Conservation (phyloP, 768 basidiomycete genomes). For the Terana coerulea region DNA sequence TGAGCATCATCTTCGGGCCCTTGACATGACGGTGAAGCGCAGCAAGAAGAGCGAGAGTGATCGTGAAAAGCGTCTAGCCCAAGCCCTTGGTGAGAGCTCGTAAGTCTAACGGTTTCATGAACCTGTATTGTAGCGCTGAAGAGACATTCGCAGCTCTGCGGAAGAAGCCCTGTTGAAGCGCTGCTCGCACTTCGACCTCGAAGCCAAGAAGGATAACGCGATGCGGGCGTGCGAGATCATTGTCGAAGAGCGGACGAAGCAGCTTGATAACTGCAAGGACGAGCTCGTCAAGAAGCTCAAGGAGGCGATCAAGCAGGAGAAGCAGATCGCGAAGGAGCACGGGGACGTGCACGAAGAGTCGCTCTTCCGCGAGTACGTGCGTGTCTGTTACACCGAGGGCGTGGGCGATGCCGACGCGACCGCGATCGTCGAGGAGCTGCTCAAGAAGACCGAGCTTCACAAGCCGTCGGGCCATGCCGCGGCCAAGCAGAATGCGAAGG, state of each 20-base stretch:
- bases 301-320: conserved; percentile 65
- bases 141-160: conserved; percentile 56
- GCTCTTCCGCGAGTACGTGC: conserved; percentile 75
- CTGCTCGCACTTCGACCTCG: conserved; percentile 91
- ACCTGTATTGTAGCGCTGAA: no score
- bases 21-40: conserved; percentile 75
- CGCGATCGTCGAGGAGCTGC: conserved; percentile 50
- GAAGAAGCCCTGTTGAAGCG: conserved; percentile 93
- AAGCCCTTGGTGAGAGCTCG: conserved; percentile 85
- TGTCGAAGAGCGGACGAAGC: conserved; percentile 73
- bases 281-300: conserved; percentile 68
- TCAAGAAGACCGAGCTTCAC: conserved; percentile 56
- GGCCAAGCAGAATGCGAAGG: conserved; percentile 9
- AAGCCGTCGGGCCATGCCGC: conserved; percentile 21
- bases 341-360: conserved; percentile 50
- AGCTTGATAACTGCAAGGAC: conserved; percentile 73
- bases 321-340: conserved; percentile 53
- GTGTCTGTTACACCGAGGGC: conserved; percentile 64
- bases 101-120: conserved; percentile 36
- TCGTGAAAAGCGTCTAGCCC: conserved; percentile 81
- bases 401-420: conserved; percentile 79
- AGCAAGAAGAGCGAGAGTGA: conserved; percentile 74
- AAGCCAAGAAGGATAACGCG: conserved; percentile 65
- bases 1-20: conserved; percentile 88
- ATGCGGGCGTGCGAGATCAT: conserved; percentile 94